Base-by-base conservation (phyloP, 2,329 filamentous ascomycete genomes). In the Penicillium glabrum region DNA sequence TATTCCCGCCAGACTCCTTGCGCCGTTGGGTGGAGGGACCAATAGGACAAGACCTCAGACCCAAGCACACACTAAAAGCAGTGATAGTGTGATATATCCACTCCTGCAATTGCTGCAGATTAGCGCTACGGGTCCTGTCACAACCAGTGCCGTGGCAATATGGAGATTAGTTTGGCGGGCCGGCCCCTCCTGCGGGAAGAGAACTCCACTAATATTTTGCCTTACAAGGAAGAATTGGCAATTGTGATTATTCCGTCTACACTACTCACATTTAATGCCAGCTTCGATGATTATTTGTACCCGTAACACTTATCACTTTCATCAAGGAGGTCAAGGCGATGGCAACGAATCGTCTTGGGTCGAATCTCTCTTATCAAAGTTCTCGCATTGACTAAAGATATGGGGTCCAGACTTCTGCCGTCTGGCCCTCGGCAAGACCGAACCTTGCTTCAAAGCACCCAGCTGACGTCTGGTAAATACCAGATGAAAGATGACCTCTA, bases 11-110 rank as follows among this genome's bases (percentile, higher is more conserved):
- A 33, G 19, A 24, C 47, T 51, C 55, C 49, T 51, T 51, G 49
- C 49, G 37, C 49, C 33, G 49, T 50, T 50, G 35, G 35, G 37
- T 43, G 37, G 16, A 16, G 14, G 49, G 49, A 10, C 49, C 49
- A 51, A 51, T 51, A 23, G 19, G 27, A 43, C 6, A 23, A 26
- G 26, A 16, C 11, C 19, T 19, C 19, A 19, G 14, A 19, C 39
- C 39, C 19, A 24, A 44, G 19, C 41, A 10, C 26, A 44, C 49
- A 35, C 39, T 33, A 51, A 45, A 19, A 26, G 49, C 39, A 51
- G 49, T 51, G 49, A 51, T 51, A 41, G 47, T 51, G 49, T 51
- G 49, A 51, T 51, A 43, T 44, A 45, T 19, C 49, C 26, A 51
- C 39, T 19, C 39, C 37, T 29, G 13, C n/a, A 26, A 21, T 45